Evolutionary conservation across 1,139 yeast genomes (phyloP), one percentile per base, ranked within the genome.

Genomic region (Suzukiozyma palmioleophila): DNA sequence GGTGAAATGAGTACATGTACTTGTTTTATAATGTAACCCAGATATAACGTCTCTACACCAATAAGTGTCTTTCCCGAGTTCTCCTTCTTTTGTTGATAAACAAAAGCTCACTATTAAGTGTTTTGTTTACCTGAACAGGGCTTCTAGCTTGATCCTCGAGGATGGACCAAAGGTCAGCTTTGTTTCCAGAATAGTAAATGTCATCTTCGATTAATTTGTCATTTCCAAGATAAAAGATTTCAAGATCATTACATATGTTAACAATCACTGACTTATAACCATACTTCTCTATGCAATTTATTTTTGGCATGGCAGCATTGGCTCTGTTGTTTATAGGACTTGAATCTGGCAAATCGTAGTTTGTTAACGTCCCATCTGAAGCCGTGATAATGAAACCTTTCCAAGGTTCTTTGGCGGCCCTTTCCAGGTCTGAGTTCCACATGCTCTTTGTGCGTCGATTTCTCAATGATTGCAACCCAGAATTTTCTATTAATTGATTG

Each of bases 221-320:
- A 51, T 79, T 81, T 7, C 95, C 95, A 48, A 84, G 67, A 53
- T 84, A 86, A 33, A 86, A 62, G 29, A 87, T 75, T 52, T 83
- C 82, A 69, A 86, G 73, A 11, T 77, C 60, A 48, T 82, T 82
- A 26, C 92, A 94, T 55, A 84, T 81, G 31, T 81, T 79, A 26
- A 84, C 81, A 22, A 85, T 81, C 16, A 85, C 79, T 0, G 94
- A 75, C 53, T 87, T 86, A 54, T 79, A 85, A 1, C 95, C 95
- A 56, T 81, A 85, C 53, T 79, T 80, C 32, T 71, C 72, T 35
- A 67, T 57, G 39, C 64, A 59, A 70, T 62, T 43, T 63, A 73
- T 54, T 66, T 75, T 43, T 70, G 77, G 47, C 68, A 60, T 44
- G 69, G 63, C 41, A 32, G 53, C 46, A 33, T 69, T 69, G 13